Evolutionary conservation across 169 alveolate species (phyloP), one percentile per base, ranked within the genome.

Genomic region (Plasmodium blacklocki): DNA sequence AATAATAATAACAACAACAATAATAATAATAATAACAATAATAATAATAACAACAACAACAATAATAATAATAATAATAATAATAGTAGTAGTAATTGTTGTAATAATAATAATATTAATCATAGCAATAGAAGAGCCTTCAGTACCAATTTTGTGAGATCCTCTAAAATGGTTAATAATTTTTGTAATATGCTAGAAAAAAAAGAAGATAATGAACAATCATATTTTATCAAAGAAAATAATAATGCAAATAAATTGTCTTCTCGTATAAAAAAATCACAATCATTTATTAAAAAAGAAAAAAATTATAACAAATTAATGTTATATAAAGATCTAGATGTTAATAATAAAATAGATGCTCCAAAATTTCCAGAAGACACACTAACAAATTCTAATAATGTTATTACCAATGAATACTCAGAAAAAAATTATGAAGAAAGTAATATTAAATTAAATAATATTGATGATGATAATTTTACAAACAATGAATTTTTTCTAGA

Each of bases 311-410:
- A 39, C 52, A 32, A 19, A 60, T 32, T 32, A 32, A 64, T 1
- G 60, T 14, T 14, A 58, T 47, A 52, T 71, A n/a, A 45, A 14
- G 54, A 58, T 26, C 56, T 45, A 54, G 29, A 68, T 12, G 23
- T 7, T 43, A 32, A 18, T 63, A 43, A 86, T 52, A 18, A 8
- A 11, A 19, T 68, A 58, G 29, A 26, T 12, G 62, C 68, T n/a
- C 90, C 90, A 15, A 86, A 71, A 72, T 86, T 86, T 47, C 92
- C 90, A 19, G 90, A 68, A 54, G 88, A 76, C 19, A 18, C 72
- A n/a, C 49, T 15, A n/a, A 43, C 75, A 4, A 73, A 39, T 32
- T 12, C 32, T 3, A 67, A 39, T 67, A 59, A 70, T 59, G 9
- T 29, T 26, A 18, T 60, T 64, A 14, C 43, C 11, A 50, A 52